A percentile compares a stretch with the other conserved stretches of the same genome.
phyloP scores from a whole-genome alignment of 2,329 filamentous ascomycete species.

The Colletotrichum falcatum region DNA sequence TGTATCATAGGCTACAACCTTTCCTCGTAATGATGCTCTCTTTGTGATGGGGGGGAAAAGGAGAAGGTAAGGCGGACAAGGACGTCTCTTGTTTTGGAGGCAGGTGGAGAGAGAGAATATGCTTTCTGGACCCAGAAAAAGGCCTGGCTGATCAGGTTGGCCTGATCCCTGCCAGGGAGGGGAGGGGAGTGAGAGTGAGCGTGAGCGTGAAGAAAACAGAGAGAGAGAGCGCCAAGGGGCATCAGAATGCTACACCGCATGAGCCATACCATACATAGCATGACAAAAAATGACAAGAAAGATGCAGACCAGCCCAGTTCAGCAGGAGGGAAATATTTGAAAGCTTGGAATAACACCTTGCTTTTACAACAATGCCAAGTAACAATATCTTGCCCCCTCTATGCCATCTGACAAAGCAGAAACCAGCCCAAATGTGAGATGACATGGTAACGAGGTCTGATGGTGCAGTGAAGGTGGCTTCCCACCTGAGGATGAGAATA shows the following conservation, averaged over 20 bases:
- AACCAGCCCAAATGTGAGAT: not conserved
- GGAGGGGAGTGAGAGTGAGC: not conserved
- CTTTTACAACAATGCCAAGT: slow-evolving; percentile 37
- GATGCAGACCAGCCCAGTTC: too few species aligned
- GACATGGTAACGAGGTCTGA: not conserved
- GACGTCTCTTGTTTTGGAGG: slow-evolving; percentile 1
- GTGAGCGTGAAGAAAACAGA: not conserved
- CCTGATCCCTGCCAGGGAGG: not conserved
- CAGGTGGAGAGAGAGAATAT: not conserved
- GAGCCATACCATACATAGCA: not conserved
- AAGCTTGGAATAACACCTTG: slow-evolving; percentile 30
- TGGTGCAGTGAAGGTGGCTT: not conserved
- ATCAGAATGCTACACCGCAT: slow-evolving; percentile 28
- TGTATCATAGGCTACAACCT: slow-evolving; percentile 27
- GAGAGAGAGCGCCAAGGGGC: not conserved
- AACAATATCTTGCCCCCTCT: slow-evolving; percentile 21
- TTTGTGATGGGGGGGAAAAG: slow-evolving; percentile 4
- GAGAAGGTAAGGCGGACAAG: not conserved
- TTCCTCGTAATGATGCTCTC: slow-evolving; percentile 11
- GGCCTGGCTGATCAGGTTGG: not conserved
- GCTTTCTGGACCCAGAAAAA: not conserved
- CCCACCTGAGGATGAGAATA: not conserved
- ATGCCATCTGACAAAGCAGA: slow-evolving; percentile 32
- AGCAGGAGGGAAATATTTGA: not conserved
- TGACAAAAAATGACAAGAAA: too few species aligned